Evolutionary conservation across 2,329 filamentous ascomycete genomes (phyloP), one percentile per base, ranked within the genome.

Genomic region (Phaeosphaeriaceae sp.): DNA sequence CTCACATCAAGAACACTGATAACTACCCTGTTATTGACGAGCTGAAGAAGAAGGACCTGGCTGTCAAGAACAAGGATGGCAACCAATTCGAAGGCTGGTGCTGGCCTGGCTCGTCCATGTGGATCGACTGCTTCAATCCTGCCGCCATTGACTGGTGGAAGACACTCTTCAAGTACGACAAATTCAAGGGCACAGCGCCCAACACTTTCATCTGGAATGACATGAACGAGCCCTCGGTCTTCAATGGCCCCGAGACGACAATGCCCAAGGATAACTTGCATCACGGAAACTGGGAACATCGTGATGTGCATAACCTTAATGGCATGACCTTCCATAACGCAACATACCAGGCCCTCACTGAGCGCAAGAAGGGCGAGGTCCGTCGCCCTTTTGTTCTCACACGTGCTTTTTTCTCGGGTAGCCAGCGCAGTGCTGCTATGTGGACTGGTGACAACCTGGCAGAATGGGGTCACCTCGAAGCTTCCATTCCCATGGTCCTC

Each of bases 241-340:
- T 99, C 80, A 97, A 97, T 71, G 94, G 94, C 0, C 94, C 94
- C 0, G 94, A 99, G 74, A 96, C 92, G 3, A 97, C 93, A 4
- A 97, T 97, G 92, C 94, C 94, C 54, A 97, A 97, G 76, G 94
- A 99, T 78, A 99, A 99, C 71, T 76, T 99, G 23, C 94, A 99
- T 71, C 78, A 89, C 66, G 92, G 85, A 43, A 85, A 88, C 67
- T 99, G 94, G 94, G 94, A 99, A 74, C 94, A 99, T 72, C 89
- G 94, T 56, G 94, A 99, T 70, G 78, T 99, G 4, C 94, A 99
- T 80, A 97, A 99, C 74, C 72, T 97, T 63, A 94, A 97, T 72
- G 94, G 94, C 43, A 82, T 97, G 80, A 97, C 94, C 2, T 92
- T 97, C 74, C 87, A 96, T 74, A 97, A 97, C 58, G 93, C 94